Evolutionary conservation across 345 rosid species (phyloP), one percentile per base, ranked within the genome.

Genomic region (Arabidopsis arenosa): DNA sequence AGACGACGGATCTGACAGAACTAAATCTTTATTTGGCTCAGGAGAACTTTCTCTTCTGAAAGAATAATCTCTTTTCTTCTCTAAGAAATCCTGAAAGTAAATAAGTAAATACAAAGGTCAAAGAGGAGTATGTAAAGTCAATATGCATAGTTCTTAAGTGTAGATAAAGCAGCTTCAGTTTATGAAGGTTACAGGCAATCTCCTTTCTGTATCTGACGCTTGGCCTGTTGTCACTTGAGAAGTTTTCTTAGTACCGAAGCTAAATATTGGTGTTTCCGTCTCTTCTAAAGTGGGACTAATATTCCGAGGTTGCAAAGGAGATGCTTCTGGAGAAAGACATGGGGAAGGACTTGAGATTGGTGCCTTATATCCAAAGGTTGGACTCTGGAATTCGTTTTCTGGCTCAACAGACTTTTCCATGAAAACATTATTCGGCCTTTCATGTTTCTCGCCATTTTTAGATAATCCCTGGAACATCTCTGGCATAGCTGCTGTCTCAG

Each of bases 141-240:
- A 37, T 67, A 75, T 45, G 56, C 59, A 72, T 61, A 47, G 15
- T 14, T 57, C 23, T 9, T 17, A 53, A 61, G 44, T 33, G 12
- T 41, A 35, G 21, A 49, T 41, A 72, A 65, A 41, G 60, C 53
- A 62, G 56, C 55, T 53, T 37, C 58, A 74, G 67, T 79, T 68
- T 70, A 62, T 48, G 54, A 79, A 83, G 87, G 89, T 88, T 89
- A 90, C 91, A 76, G 76, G 74, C 72, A 79, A 75, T 54, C 83
- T 82, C 58, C 36, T 56, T 68, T 81, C 80, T 73, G 80, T 73
- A 72, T 72, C 76, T 61, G 87, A 72, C 57, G 65, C 59, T 80
- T 54, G 66, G 81, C 73, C 75, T 73, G 76, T 57, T 51, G 75
- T 63, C 63, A 39, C 55, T 56, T 84, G 86, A 44, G 93, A 72